Conservation (phyloP, 257 asterid genomes). For the Rhazya stricta region DNA sequence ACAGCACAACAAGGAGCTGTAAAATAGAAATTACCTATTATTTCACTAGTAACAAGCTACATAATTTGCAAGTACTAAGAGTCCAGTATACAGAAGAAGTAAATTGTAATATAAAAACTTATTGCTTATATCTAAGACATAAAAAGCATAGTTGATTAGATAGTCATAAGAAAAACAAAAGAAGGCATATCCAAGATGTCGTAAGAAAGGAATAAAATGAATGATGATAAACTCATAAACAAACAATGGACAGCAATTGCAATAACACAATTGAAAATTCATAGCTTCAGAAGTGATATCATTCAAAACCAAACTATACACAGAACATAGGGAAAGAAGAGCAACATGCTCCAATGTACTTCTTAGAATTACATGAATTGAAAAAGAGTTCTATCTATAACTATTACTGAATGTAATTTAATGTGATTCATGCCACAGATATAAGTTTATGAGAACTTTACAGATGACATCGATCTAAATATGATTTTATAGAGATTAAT, state of each 20-base stretch:
- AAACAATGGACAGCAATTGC: neutral
- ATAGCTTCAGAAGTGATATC: neutral
- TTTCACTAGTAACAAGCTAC: slow-evolving; percentile 14
- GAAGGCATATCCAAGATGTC: neutral
- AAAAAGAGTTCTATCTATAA: neutral
- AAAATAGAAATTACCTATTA: slow-evolving; percentile 15
- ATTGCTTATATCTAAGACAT: neutral
- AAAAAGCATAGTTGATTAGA: neutral
- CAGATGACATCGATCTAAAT: neutral
- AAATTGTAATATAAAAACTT: neutral
- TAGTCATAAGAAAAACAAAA: neutral
- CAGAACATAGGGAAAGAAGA: neutral
- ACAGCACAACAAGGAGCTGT: slow-evolving; percentile 76
- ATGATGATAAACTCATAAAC: neutral
- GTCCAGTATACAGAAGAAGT: neutral
- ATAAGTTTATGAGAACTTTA: neutral
- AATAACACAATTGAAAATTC: neutral
- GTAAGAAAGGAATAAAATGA: neutral
- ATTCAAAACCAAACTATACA: too few species aligned
- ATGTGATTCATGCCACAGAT: neutral
- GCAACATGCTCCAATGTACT: neutral
- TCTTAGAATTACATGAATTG: too few species aligned
- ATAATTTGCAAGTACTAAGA: neutral
- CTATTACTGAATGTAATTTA: neutral
- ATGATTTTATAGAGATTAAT: neutral